Percentiles rank a stretch among this genome's conserved stretches.
Conservation (phyloP, 148 eudicot species). For the Rhododendron ovatum region DNA sequence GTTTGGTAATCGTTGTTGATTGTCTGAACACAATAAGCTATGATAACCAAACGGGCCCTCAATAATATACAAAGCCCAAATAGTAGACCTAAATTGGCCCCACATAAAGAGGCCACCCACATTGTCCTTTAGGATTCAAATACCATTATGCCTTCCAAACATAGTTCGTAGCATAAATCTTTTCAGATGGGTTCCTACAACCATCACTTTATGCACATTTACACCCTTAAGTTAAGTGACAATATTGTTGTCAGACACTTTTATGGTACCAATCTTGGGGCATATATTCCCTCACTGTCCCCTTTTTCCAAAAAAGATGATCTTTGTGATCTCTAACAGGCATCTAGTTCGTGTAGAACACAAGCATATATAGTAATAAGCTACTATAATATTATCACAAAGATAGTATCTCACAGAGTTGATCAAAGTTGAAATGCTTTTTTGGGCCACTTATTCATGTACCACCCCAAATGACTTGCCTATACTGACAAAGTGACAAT, state of each 20-base stretch:
- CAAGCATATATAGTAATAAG: not conserved
- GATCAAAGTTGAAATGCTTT: slow-evolving; percentile 10
- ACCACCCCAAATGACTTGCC: slow-evolving; percentile 10
- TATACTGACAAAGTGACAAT: not conserved
- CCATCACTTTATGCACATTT: slow-evolving; percentile 17
- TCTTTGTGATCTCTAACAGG: slow-evolving; percentile 14
- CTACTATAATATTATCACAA: slow-evolving; percentile 5
- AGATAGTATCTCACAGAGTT: not conserved
- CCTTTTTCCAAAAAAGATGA: slow-evolving; percentile 15
- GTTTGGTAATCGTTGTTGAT: too few species aligned
- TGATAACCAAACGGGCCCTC: not conserved
- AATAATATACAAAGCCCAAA: not conserved
- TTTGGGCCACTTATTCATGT: slow-evolving; percentile 14
- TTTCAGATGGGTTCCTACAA: slow-evolving; percentile 27
- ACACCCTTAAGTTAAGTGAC: slow-evolving; percentile 6
- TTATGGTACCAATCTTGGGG: slow-evolving; percentile 28
- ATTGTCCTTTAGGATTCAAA: slow-evolving; percentile 7
- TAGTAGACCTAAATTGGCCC: not conserved
- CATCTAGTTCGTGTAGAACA: slow-evolving; percentile 19
- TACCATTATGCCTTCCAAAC: slow-evolving; percentile 10
- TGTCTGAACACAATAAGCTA: not conserved
- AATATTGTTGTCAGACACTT: slow-evolving; percentile 26
- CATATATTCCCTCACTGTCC: slow-evolving; percentile 34
- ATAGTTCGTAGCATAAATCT: slow-evolving; percentile 18
- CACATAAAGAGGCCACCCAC: not conserved